Conservation (phyloP, 768 basidiomycete genomes). For the Rubroboletus pulcherrimus region DNA sequence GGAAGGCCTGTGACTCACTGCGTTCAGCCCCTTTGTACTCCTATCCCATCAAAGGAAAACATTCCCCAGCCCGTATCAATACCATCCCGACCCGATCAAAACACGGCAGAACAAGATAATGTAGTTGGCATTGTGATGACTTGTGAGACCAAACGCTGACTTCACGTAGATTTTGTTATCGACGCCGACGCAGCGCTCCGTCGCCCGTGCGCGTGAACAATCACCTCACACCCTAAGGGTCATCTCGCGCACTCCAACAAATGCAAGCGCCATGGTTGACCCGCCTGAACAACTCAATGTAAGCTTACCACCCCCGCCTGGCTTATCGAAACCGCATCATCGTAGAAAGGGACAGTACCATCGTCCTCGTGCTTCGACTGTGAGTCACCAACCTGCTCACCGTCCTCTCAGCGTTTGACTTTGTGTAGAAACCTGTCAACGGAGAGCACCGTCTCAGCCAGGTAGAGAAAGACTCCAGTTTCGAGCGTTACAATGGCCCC, state of each 20-base stretch:
- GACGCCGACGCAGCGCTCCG: not conserved
- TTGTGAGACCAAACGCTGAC: not conserved
- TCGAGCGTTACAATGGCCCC: slow-evolving; percentile 7
- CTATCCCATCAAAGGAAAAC: not conserved
- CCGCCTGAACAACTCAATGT: not conserved
- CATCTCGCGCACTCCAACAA: not conserved
- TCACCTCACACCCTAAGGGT: not conserved
- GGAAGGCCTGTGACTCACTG: not conserved
- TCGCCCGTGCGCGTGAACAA: not conserved
- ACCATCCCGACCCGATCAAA: not conserved
- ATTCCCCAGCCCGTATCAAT: not conserved
- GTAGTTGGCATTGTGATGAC: not conserved
- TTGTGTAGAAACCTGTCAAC: slow-evolving; percentile 1
- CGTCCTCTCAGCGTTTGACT: not conserved
- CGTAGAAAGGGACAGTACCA: not conserved
- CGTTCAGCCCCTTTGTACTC: slow-evolving; percentile 1
- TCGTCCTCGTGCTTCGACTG: not conserved
- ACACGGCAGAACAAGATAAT: not conserved
- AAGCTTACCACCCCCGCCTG: slow-evolving; percentile 11
- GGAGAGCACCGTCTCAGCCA: not conserved
- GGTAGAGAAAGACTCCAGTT: not conserved
- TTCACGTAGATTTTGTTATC: slow-evolving; percentile 1
- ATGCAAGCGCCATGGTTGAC: not conserved
- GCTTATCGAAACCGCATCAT: not conserved
- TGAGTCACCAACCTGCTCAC: not conserved